A percentile compares a stretch with the other conserved stretches of the same genome.
Evolutionary conservation across 208 protist genomes (phyloP).

Genomic region (Leishmania aethiopica): DNA sequence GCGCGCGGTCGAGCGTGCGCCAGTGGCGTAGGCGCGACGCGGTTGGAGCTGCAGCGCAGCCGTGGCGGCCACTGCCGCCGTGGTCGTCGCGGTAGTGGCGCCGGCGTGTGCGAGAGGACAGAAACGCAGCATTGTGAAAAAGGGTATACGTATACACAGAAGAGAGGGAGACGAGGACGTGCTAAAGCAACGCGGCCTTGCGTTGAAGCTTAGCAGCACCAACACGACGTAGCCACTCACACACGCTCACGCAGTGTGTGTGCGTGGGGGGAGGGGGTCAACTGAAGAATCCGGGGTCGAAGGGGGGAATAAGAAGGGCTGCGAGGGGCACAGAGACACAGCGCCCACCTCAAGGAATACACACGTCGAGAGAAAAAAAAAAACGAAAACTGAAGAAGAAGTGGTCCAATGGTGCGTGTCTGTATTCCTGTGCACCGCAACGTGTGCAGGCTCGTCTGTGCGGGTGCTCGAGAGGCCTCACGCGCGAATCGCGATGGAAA

Average conservation of each 20-base stretch:
- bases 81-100: not conserved
- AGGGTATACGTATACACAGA: not conserved
- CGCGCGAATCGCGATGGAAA: not conserved
- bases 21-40: constrained; percentile 13
- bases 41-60: not conserved
- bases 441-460: not conserved
- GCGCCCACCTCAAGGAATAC: not conserved
- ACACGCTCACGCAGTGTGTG: not conserved
- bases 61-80: not conserved
- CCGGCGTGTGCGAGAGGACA: not conserved
- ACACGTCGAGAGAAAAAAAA: not conserved
- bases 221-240: not conserved
- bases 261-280: not conserved
- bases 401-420: not conserved
- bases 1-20: constrained; percentile 5
- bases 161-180: not conserved
- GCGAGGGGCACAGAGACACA: not conserved
- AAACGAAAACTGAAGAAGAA: not conserved
- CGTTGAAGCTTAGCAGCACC: not conserved
- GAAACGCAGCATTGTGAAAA: not conserved
- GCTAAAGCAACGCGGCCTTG: not conserved
- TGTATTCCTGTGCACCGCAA: not conserved
- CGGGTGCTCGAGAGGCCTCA: not conserved
- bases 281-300: not conserved
- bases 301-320: not conserved